phyloP scores from a whole-genome alignment of 2,329 filamentous ascomycete species.

The Colletotrichum cereale region DNA sequence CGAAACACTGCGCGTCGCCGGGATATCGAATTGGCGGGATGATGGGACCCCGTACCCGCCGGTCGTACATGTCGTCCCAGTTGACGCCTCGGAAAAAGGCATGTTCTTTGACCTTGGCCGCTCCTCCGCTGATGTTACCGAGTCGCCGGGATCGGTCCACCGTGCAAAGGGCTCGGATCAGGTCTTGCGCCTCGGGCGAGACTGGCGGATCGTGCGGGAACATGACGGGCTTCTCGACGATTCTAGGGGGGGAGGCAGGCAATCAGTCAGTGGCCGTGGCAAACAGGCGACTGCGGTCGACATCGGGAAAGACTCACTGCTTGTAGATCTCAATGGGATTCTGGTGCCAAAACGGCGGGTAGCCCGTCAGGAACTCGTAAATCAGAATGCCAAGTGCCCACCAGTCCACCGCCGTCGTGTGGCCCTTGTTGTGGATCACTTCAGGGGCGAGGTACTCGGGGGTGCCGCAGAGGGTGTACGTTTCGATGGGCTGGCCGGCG shows the following conservation, averaged over 20 bases:
- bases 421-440: slow-evolving; percentile 85
- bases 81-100: slow-evolving; percentile 80
- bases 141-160: slow-evolving; percentile 83
- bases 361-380: slow-evolving; percentile 87
- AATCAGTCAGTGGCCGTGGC: slow-evolving; percentile 16
- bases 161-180: slow-evolving; percentile 82
- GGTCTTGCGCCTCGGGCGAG: slow-evolving; percentile 77
- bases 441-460: slow-evolving; percentile 88
- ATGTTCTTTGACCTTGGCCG: slow-evolving; percentile 78
- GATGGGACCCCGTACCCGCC: slow-evolving; percentile 76
- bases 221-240: slow-evolving; percentile 81
- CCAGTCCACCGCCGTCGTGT: slow-evolving; percentile 84
- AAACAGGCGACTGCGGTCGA: neutral
- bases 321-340: slow-evolving; percentile 91
- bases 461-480: slow-evolving; percentile 86
- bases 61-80: slow-evolving; percentile 79
- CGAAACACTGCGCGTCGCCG: slow-evolving; percentile 85
- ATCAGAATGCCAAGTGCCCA: slow-evolving; percentile 88
- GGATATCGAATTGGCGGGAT: slow-evolving; percentile 79
- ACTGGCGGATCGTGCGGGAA: slow-evolving; percentile 78
- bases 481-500: slow-evolving; percentile 69
- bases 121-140: slow-evolving; percentile 83
- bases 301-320: slow-evolving; percentile 61
- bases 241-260: too few relatives aligned
- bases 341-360: slow-evolving; percentile 88